Evolutionary conservation across 331 rosid species (phyloP), one percentile per base, ranked within the genome.

Genomic region (Rosa hybrid): DNA sequence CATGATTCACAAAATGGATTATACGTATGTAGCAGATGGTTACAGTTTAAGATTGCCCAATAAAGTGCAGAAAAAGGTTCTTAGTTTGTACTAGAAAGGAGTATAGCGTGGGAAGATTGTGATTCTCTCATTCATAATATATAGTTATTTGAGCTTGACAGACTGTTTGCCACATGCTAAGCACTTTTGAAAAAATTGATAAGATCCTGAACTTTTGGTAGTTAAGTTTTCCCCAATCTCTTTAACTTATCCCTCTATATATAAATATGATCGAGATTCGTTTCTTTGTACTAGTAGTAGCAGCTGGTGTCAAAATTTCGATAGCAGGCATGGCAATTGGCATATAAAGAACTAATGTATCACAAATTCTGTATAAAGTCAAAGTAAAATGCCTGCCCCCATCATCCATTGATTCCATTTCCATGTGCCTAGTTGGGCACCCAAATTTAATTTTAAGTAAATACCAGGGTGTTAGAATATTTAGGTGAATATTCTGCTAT

Each of bases 351-450:
- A 21, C 27, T 57, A 21, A 8, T 59, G 2, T 59, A 21, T 59
- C 64, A 59, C 65, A n/a, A 60, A 60, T 60, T 23, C 67, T 12
- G 1, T 60, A 23, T 60, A 23, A 60, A 23, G 38, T 60, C 39
- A 60, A 23, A 60, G 17, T 23, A 38, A 10, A 23, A 12, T 60
- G 63, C 27, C 8, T n/a, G 27, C 63, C 63, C 27, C 27, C 38
- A 23, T 23, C 38, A 56, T 59, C 34, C 16, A 59, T 59, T 60
- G 67, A 25, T 60, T 60, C 67, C 67, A 60, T 60, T 59, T 60
- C 67, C 67, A 60, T 60, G 67, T 60, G 67, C 67, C 39, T 10
- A 12, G 65, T 59, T 59, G 67, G 67, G 17, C 67, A 60, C 67
- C 16, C 34, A 60, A 11, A 23, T 23, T 23, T 11, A 23, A 34